A percentile compares a stretch with the other conserved stretches of the same genome.
These are phyloP conservation scores for Septoria linicola DNA, from an alignment of 2,329 filamentous ascomycete species.

Conservation along the genomic window DNA sequence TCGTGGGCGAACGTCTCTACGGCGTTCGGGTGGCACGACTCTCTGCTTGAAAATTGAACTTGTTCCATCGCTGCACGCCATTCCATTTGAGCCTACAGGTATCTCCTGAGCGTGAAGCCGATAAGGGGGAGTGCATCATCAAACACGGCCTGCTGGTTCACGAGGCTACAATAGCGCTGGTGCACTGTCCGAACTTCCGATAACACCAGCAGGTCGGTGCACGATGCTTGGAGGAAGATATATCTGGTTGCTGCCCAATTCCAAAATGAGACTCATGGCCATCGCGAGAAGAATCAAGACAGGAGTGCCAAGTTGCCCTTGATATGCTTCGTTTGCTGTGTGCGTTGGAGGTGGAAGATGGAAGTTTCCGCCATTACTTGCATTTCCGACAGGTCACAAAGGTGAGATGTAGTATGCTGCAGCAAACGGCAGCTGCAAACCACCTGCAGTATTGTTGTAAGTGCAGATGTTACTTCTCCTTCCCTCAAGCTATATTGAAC, in stretches of 20 bases:
- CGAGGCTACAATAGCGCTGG: slow-evolving; percentile 6
- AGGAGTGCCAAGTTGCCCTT: neutral
- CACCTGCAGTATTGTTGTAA: too few species aligned
- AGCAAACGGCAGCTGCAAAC: too few species aligned
- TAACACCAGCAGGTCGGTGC: slow-evolving; percentile 8
- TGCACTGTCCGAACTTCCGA: neutral
- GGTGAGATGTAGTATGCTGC: too few species aligned
- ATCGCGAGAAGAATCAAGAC: slow-evolving; percentile 1
- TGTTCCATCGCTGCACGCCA: too few species aligned
- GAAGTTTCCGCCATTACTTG: too few species aligned
- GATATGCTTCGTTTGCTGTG: neutral
- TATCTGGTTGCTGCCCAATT: slow-evolving; percentile 4
- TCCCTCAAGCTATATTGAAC: too few species aligned
- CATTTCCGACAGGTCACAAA: too few species aligned
- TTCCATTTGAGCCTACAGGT: too few species aligned
- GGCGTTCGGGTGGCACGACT: too few species aligned
- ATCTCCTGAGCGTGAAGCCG: neutral
- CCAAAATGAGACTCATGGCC: neutral
- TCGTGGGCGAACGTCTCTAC: too few species aligned
- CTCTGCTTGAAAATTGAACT: too few species aligned
- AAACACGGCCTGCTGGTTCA: slow-evolving; percentile 2
- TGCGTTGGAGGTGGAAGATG: neutral
- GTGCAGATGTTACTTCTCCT: too few species aligned
- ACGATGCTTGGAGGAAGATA: neutral
- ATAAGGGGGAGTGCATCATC: neutral